A percentile compares a stretch with the other conserved stretches of the same genome.
Evolutionary conservation across 2,329 filamentous ascomycete genomes (phyloP).

Genomic region (Xenoacremonium recifei): DNA sequence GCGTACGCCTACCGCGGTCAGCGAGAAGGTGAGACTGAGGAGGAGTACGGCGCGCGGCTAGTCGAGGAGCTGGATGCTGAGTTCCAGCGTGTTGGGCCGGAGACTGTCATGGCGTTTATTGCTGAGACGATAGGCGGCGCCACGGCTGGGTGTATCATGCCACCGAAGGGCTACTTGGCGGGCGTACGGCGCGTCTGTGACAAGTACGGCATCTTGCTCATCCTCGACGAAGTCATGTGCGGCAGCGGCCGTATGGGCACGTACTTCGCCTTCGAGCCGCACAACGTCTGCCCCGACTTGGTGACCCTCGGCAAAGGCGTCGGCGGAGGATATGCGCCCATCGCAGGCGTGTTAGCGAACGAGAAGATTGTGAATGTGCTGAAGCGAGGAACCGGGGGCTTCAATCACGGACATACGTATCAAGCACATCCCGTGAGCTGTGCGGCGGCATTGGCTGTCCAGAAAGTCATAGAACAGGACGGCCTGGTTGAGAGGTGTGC

Average conservation of each 20-base stretch:
- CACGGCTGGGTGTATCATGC: slow-evolving; percentile 63
- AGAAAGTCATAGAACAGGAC: slow-evolving; percentile 56
- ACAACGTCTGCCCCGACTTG: slow-evolving; percentile 59
- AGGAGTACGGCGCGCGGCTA: slow-evolving; percentile 59
- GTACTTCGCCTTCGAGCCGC: slow-evolving; percentile 62
- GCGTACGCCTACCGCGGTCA: slow-evolving; percentile 65
- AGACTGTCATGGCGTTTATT: slow-evolving; percentile 69
- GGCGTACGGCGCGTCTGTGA: slow-evolving; percentile 69
- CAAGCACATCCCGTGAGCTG: slow-evolving; percentile 61
- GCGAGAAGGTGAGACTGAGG: slow-evolving; percentile 48
- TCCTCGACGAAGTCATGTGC: slow-evolving; percentile 78
- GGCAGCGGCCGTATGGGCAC: slow-evolving; percentile 60
- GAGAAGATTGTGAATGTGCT: slow-evolving; percentile 46
- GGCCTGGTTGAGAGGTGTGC: slow-evolving; percentile 58
- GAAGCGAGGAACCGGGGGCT: slow-evolving; percentile 34
- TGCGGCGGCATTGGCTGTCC: slow-evolving; percentile 61
- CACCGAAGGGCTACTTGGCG: slow-evolving; percentile 65
- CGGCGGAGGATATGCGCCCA: slow-evolving; percentile 60
- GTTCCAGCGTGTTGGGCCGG: slow-evolving; percentile 61
- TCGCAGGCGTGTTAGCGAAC: slow-evolving; percentile 59
- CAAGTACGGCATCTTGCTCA: slow-evolving; percentile 69
- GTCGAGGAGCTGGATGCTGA: slow-evolving; percentile 65
- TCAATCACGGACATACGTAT: slow-evolving; percentile 59
- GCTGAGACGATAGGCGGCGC: slow-evolving; percentile 74
- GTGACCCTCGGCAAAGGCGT: slow-evolving; percentile 67